phyloP scores from a whole-genome alignment of 495 filamentous ascomycete species.

The Viridothelium virens region DNA sequence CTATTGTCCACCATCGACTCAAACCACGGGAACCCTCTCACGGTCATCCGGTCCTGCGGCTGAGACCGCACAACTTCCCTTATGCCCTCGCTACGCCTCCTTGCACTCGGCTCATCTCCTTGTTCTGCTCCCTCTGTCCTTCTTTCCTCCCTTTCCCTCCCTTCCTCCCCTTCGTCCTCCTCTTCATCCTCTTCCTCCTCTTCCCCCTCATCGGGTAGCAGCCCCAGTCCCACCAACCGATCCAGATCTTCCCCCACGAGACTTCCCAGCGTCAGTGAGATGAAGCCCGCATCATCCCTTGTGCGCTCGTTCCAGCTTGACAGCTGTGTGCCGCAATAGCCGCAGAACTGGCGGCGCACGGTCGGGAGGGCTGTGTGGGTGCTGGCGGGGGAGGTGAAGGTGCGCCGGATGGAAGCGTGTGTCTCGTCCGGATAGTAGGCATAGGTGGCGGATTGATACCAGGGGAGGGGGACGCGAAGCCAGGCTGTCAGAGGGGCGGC shows the following conservation, averaged over 20 bases:
- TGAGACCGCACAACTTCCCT: neutral
- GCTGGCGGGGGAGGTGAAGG: constrained; percentile 53
- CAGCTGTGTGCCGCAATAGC: constrained; percentile 78
- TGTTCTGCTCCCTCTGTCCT: constrained; percentile 30
- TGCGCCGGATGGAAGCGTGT: constrained; percentile 58
- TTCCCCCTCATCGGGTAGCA: constrained; percentile 47
- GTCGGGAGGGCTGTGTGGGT: constrained; percentile 30
- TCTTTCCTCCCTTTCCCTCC: constrained; percentile 15
- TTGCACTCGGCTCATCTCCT: constrained; percentile 36
- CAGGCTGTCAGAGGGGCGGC: constrained; percentile 65
- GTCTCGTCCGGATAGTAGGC: constrained; percentile 75
- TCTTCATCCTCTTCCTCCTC: constrained; percentile 35
- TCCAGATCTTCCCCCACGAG: constrained; percentile 57
- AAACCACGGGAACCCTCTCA: constrained; percentile 68
- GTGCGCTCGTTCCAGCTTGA: constrained; percentile 72
- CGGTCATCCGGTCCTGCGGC: constrained; percentile 33
- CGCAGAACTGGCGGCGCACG: constrained; percentile 70
- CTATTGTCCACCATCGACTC: constrained; percentile 72
- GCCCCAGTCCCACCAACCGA: constrained; percentile 57
- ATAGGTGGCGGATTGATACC: constrained; percentile 62
- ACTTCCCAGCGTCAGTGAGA: constrained; percentile 66
- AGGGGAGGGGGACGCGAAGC: constrained; percentile 70
- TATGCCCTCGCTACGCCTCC: constrained; percentile 15
- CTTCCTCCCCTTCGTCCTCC: constrained; percentile 35
- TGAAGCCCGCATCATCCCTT: constrained; percentile 58